Evolutionary conservation across 257 asterid genomes (phyloP).

Genomic region (Nicotiana attenuata): DNA sequence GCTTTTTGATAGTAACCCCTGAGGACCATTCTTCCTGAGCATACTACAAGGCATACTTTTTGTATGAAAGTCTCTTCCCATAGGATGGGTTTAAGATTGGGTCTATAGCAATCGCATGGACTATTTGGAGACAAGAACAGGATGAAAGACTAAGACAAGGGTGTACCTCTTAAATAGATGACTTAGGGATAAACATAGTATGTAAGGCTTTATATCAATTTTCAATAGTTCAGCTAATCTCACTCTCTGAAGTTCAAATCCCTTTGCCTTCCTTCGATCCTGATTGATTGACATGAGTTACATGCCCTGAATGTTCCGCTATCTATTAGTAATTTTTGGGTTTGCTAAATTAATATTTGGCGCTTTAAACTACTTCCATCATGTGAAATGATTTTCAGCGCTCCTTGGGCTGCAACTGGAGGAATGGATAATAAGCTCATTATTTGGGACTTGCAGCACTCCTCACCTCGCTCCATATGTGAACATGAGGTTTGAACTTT

Average conservation of each 20-base stretch:
- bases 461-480: constrained; percentile 64
- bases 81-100: not conserved
- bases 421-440: constrained; percentile 79
- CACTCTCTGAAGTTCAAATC: not conserved
- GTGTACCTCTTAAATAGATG: too few species aligned
- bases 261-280: not conserved
- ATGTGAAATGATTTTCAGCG: constrained; percentile 31
- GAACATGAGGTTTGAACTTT: constrained; percentile 55
- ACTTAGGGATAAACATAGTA: not conserved
- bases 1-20: not conserved
- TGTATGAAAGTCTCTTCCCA: not conserved
- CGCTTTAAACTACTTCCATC: not conserved
- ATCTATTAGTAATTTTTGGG: not conserved
- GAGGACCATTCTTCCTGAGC: not conserved
- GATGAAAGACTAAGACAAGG: not conserved
- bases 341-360: not conserved
- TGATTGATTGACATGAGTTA: not conserved
- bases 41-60: not conserved
- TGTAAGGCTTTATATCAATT: not conserved
- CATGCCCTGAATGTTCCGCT: not conserved
- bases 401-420: constrained; percentile 75
- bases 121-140: not conserved
- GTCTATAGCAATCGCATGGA: not conserved
- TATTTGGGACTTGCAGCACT: constrained; percentile 63
- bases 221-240: not conserved